A percentile compares a stretch with the other conserved stretches of the same genome.
Conservation (phyloP, 139 green algal species). For the Mesostigma viride region DNA sequence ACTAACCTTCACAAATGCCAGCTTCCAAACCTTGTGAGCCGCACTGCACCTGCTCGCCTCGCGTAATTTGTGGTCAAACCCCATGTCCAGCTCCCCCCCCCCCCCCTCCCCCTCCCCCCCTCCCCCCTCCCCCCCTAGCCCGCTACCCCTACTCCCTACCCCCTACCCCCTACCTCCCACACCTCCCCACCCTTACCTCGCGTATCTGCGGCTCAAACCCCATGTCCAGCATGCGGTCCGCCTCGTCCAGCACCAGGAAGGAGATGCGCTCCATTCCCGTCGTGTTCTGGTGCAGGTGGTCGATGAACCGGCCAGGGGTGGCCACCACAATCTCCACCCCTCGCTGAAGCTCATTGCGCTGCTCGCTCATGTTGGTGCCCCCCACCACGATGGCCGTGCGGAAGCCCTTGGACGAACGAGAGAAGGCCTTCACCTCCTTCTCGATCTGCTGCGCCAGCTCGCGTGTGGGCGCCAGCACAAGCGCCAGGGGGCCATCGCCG, state of each 20-base stretch:
- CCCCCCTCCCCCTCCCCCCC: too few relatives aligned
- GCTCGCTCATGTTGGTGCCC: constrained; percentile 42
- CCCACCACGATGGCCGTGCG: constrained; percentile 43
- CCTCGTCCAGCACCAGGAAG: constrained; percentile 49
- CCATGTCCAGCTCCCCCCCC: too few relatives aligned
- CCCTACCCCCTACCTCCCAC: too few relatives aligned
- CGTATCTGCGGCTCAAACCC: constrained; percentile 89
- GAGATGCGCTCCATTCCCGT: constrained; percentile 33
- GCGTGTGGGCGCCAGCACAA: constrained; percentile 95
- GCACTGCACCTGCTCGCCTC: too few relatives aligned
- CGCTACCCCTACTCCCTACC: too few relatives aligned
- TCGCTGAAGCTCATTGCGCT: constrained; percentile 29
- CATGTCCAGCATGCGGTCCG: constrained; percentile 92
- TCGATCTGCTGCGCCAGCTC: constrained; percentile 99
- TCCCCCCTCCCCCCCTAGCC: too few relatives aligned
- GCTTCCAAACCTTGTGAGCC: too few relatives aligned
- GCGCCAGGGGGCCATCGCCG: constrained; percentile 67
- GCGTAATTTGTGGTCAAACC: too few relatives aligned
- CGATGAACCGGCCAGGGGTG: constrained; percentile 45
- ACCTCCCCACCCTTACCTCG: constrained; percentile 60
- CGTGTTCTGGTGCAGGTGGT: constrained; percentile 47
- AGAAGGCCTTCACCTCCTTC: constrained; percentile 64
- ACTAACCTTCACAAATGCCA: too few relatives aligned
- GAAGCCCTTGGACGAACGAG: constrained; percentile 28
- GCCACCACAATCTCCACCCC: constrained; percentile 46